Conservation (phyloP, 2,329 filamentous ascomycete genomes). For the Neospermospora avenae region DNA sequence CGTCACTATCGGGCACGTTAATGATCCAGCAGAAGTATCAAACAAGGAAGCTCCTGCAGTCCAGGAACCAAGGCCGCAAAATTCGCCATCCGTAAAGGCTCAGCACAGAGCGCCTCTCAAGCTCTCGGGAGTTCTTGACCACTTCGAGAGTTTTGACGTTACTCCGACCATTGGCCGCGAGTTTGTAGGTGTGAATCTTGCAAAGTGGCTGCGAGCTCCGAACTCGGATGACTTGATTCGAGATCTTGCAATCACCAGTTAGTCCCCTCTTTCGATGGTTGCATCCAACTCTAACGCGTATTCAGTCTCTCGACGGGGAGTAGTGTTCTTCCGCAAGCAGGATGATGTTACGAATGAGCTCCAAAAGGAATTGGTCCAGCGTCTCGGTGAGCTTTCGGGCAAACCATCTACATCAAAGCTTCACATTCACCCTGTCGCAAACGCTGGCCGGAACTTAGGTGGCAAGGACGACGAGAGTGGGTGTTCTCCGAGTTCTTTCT, state of each 20-base stretch:
- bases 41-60: slow-evolving; percentile 20
- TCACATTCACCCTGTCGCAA: slow-evolving; percentile 59
- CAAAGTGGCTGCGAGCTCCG: neutral
- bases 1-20: slow-evolving; percentile 12
- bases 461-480: slow-evolving; percentile 55
- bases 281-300: neutral
- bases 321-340: slow-evolving; percentile 68
- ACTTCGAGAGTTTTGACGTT: neutral
- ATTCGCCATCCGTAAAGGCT: slow-evolving; percentile 6
- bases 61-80: too few species aligned
- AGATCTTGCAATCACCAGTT: slow-evolving; percentile 44
- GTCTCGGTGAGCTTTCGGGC: slow-evolving; percentile 55
- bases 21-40: neutral
- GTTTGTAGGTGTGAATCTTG: neutral
- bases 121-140: neutral
- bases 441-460: slow-evolving; percentile 50
- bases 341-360: slow-evolving; percentile 57
- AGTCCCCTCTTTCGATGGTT: slow-evolving; percentile 12
- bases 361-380: slow-evolving; percentile 62
- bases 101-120: neutral
- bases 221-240: neutral
- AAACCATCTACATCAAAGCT: slow-evolving; percentile 53
- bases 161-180: neutral
- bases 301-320: slow-evolving; percentile 63
- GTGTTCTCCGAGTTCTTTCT: too few species aligned